Base-by-base conservation (phyloP, 306 rosid species). In the Prunus davidiana region DNA sequence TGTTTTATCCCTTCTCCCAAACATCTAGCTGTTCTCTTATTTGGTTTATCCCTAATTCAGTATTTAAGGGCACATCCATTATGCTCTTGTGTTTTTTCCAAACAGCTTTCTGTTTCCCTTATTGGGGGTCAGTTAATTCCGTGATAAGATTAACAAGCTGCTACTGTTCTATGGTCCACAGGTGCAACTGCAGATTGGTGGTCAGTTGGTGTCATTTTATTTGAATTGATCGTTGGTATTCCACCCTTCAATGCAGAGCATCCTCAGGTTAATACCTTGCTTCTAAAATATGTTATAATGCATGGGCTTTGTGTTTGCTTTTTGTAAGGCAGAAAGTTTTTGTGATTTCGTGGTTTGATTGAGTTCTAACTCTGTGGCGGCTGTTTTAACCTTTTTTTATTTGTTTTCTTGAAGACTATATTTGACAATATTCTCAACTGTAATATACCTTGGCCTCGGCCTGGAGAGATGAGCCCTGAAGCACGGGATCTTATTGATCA, bases 211-310 rank as follows among this genome's bases (percentile, higher is more conserved):
- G 91, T 96, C 79, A 91, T 96, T 82, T 89, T 96, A 84, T 96
- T 92, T 83, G 99, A 96, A 86, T 83, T 96, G 82, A 89, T 96
- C 84, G 98, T 96, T 81, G 99, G 99, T 55, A 89, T 96, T 84
- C 99, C 99, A 69, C 99, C 99, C 78, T 96, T 96, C 87, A 92
- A 96, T 84, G 97, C 98, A 1, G 98, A 88, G 85, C 99, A 96
- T 88, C 98, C 99, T 83, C 99, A 96, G 97, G 99, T 94, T 72
- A 75, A 38, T 64, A 50, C 68, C 16, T 64, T 80, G 50, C 81
- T 24, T 81, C 71, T 51, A 13, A 12, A 54, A 41, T 58, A 65
- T 71, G 61, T 38, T 20, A 20, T 56, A 34, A 12, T 28, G 1
- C 56, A 76, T 67, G 3, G 22, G 60, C 62, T 27, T 41, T 27